Percentiles rank a stretch among this genome's conserved stretches.
phyloP scores from a whole-genome alignment of 805 yeast genomes.

The Kodamaea laetipori region DNA sequence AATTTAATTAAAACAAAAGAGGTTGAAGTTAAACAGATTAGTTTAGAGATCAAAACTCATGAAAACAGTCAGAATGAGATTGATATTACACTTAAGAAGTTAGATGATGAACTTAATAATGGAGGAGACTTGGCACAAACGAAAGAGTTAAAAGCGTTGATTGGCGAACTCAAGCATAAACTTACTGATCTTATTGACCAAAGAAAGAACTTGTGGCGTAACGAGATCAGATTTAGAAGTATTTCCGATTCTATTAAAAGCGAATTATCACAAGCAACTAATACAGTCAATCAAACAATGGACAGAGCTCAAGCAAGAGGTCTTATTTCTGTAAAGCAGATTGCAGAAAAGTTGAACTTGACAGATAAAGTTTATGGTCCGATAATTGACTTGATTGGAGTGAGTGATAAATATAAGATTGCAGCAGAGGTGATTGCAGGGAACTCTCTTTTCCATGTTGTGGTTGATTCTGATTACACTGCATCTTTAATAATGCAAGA shows the following conservation, averaged over 20 bases:
- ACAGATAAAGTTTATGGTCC: conserved; percentile 74
- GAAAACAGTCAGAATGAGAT: conserved; percentile 17
- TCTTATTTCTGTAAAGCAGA: conserved; percentile 64
- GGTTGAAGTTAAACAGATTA: conserved; percentile 24
- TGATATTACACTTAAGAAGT: conserved; percentile 11
- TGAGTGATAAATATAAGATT: conserved; percentile 76
- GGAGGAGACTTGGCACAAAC: conserved; percentile 14
- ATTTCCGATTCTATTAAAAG: conserved; percentile 54
- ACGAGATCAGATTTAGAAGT: conserved; percentile 66
- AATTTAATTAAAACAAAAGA: conserved; percentile 30
- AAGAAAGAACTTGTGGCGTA: conserved; percentile 76
- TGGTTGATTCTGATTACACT: conserved; percentile 84
- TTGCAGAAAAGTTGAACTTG: conserved; percentile 60
- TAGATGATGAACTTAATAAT: conserved; percentile 28
- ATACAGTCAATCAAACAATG: conserved; percentile 70
- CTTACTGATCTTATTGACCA: conserved; percentile 57
- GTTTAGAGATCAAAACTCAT: conserved; percentile 20
- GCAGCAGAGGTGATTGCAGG: conserved; percentile 94
- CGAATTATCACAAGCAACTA: conserved; percentile 58
- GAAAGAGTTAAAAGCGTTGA: conserved; percentile 28
- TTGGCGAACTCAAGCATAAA: conserved; percentile 44
- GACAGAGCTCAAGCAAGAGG: conserved; percentile 72
- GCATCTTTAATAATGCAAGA: conserved; percentile 81
- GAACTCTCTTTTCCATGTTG: conserved; percentile 78
- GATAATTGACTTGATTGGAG: conserved; percentile 78